Percentiles rank a stretch among this genome's conserved stretches.
phyloP scores from a whole-genome alignment of 257 asterid genomes.

The Galeopsis tetrahit region DNA sequence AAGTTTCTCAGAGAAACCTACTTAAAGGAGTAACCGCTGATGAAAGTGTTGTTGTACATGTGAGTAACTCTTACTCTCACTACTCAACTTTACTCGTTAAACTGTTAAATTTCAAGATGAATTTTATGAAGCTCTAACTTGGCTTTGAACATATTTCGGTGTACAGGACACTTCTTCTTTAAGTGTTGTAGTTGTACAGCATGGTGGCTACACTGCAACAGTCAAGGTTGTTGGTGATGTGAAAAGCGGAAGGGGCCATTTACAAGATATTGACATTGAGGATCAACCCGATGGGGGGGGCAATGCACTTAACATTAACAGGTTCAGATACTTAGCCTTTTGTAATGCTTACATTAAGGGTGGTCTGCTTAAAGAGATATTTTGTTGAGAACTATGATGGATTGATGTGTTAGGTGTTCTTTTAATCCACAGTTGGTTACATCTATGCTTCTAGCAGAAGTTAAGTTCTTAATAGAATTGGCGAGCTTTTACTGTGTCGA shows the following conservation, averaged over 20 bases:
- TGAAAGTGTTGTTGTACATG: conserved; percentile 88
- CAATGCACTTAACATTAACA: conserved; percentile 88
- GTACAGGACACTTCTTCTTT: conserved; percentile 89
- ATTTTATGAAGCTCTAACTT: conserved; percentile 19
- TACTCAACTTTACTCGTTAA: conserved; percentile 8
- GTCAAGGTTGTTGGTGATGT: conserved; percentile 74
- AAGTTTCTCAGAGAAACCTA: conserved; percentile 71
- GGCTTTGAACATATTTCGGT: conserved; percentile 2
- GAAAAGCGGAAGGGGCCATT: conserved; percentile 51
- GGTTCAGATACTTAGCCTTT: conserved; percentile 51
- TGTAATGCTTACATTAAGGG: conserved; percentile 12
- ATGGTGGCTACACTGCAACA: conserved; percentile 85
- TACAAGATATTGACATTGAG: conserved; percentile 63
- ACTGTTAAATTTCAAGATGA: conserved; percentile 7
- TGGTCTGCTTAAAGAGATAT: conserved; percentile 22
- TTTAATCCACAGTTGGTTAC: conserved; percentile 21
- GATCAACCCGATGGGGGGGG: conserved; percentile 97
- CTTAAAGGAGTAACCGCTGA: conserved; percentile 95
- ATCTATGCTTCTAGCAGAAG: conserved; percentile 1
- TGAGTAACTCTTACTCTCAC: conserved; percentile 50
- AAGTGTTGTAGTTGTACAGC: conserved; percentile 72
- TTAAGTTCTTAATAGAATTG: conserved; percentile 8
- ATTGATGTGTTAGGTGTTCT: conserved; percentile 10
- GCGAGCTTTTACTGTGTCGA: background rate
- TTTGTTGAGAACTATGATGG: conserved; percentile 22